phyloP scores from a whole-genome alignment of 2,329 filamentous ascomycete species.

The Alternaria hordeiaustralica region DNA sequence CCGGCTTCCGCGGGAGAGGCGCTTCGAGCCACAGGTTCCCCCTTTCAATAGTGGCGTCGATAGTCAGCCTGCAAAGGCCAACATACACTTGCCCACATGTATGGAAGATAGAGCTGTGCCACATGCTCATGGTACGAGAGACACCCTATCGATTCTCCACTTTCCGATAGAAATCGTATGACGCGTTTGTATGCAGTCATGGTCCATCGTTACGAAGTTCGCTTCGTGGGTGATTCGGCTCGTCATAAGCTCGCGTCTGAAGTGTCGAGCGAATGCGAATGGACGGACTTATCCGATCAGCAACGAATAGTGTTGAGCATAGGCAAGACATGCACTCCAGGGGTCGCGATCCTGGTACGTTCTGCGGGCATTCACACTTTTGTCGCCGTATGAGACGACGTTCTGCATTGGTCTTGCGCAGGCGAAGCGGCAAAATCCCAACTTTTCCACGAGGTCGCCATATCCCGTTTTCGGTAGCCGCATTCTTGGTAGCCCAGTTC shows the following conservation, averaged over 20 bases:
- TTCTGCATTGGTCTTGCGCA: neutral
- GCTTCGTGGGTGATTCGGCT: neutral
- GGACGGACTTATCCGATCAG: slow-evolving; percentile 3
- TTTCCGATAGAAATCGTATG: neutral
- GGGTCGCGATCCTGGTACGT: neutral
- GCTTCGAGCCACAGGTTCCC: neutral
- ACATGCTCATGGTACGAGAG: neutral
- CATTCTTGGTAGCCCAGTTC: neutral
- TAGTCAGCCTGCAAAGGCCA: neutral
- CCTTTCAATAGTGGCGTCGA: neutral
- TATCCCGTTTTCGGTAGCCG: neutral
- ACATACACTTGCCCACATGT: neutral
- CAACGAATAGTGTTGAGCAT: neutral
- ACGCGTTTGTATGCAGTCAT: neutral
- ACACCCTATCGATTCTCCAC: neutral
- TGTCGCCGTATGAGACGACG: neutral
- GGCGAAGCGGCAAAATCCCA: neutral
- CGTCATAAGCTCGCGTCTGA: neutral
- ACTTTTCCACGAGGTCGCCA: neutral
- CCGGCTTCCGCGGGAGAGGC: neutral
- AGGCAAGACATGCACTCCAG: neutral
- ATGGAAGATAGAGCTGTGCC: neutral
- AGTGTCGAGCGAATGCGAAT: neutral
- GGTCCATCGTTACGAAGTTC: neutral
- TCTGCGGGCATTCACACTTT: neutral